A percentile compares a stretch with the other conserved stretches of the same genome.
Evolutionary conservation across 208 protist species (phyloP).

Genomic region (Polymyxa betae): DNA sequence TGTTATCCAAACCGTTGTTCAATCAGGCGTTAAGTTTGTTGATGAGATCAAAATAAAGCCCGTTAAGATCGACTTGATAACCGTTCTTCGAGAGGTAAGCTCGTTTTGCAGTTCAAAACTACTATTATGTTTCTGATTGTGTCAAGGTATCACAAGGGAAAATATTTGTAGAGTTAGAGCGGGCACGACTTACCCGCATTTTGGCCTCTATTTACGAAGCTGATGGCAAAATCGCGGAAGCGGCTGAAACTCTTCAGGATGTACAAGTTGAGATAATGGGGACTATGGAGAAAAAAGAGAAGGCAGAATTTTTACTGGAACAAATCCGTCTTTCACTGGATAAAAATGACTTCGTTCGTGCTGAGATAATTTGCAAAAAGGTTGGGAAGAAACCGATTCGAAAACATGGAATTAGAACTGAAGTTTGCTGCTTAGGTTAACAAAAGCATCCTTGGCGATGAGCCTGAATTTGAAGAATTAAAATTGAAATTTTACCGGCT

Average conservation of each 20-base stretch:
- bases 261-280: slow-evolving; percentile 69
- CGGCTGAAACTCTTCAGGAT: slow-evolving; percentile 64
- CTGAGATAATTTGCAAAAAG: slow-evolving; percentile 68
- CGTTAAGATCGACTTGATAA: slow-evolving; percentile 56
- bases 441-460: slow-evolving; percentile 45
- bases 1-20: slow-evolving; percentile 17
- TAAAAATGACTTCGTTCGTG: slow-evolving; percentile 63
- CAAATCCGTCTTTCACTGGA: slow-evolving; percentile 68
- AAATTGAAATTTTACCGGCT: slow-evolving; percentile 64
- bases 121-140: not conserved
- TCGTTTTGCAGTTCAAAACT: not conserved
- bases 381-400: no score
- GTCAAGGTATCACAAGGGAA: slow-evolving; percentile 56
- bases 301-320: slow-evolving; percentile 71
- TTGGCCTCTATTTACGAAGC: slow-evolving; percentile 63
- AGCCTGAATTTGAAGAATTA: slow-evolving; percentile 61
- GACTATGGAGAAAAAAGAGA: slow-evolving; percentile 71
- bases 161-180: slow-evolving; percentile 67
- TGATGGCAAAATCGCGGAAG: slow-evolving; percentile 66
- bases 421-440: slow-evolving; percentile 58
- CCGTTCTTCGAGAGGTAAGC: slow-evolving; percentile 27
- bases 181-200: slow-evolving; percentile 64
- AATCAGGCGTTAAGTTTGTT: slow-evolving; percentile 1
- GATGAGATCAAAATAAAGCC: slow-evolving; percentile 22
- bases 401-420: slow-evolving; percentile 42